A percentile compares a stretch with the other conserved stretches of the same genome.
Conservation (phyloP, 2,329 filamentous ascomycete species). For the Botrytis porri region DNA sequence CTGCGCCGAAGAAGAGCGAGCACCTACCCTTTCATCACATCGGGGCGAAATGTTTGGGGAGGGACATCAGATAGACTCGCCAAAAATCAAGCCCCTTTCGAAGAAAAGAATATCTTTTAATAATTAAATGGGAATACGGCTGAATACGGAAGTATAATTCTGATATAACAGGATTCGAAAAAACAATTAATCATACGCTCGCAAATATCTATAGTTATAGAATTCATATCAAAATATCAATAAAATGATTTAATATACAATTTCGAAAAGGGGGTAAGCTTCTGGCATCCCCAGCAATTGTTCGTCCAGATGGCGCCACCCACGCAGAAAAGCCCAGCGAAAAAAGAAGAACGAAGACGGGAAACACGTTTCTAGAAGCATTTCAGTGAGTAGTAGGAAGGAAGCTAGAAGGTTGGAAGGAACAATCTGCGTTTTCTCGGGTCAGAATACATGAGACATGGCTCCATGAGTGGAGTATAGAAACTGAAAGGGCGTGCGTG, state of each 20-base stretch:
- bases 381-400: background rate
- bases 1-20: background rate
- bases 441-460: background rate
- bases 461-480: background rate
- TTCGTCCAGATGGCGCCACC: background rate
- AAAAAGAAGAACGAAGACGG: background rate
- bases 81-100: background rate
- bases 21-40: background rate
- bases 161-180: background rate
- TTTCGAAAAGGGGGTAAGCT: background rate
- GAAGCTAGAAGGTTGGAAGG: slow-evolving; percentile 11
- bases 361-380: slow-evolving; percentile 2
- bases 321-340: background rate
- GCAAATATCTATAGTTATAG: background rate
- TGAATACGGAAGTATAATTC: background rate
- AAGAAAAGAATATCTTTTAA: background rate
- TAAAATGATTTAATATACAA: background rate
- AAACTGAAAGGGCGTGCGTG: background rate
- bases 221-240: background rate
- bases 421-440: background rate
- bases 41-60: background rate
- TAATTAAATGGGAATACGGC: no score
- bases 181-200: background rate
- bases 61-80: background rate
- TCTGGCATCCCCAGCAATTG: background rate